Base-by-base conservation (phyloP, 1,139 yeast genomes). In the Suhomyces anneliseae region DNA sequence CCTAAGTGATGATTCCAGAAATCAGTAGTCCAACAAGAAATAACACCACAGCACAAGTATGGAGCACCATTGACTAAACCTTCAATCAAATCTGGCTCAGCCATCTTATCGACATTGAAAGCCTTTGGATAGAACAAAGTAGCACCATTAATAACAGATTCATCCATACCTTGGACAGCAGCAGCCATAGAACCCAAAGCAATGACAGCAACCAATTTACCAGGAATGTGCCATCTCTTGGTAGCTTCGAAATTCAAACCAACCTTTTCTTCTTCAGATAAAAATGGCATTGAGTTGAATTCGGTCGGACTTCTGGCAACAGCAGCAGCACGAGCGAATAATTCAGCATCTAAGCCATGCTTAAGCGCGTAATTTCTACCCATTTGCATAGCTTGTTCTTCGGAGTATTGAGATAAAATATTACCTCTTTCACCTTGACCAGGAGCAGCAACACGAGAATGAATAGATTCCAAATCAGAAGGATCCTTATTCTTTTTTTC, bases 151-250 rank as follows among this genome's bases (percentile, higher is more conserved):
- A 87, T 79, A 15, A 88, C 96, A 1, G 95, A 78, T 65, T 89
- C 96, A 65, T 89, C 96, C 90, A 89, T 88, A 59, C 96, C 96
- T 65, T 89, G 96, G 34, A 90, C 92, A 8, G 92, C 88, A 14
- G 96, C 96, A 45, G 93, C 90, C 83, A 88, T 80, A 4, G 96
- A 86, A 37, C 92, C 86, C 62, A 88, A 79, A 12, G 87, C 77
- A 47, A 87, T 80, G 44, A 88, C 82, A 52, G 76, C 80, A 54
- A 83, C 68, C 57, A 89, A 72, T 50, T 80, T 79, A 29, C 55
- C 54, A 0, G 95, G 92, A 42, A 84, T 73, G 45, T 74, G 72
- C 89, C 90, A 85, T 67, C 72, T 79, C 39, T 84, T 82, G 49
- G 87, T 86, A 36, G 82, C 76, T 49, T 72, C 76, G 54, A 77